Evolutionary conservation across 1,284 basidiomycete species (phyloP), one percentile per base, ranked within the genome.

Genomic region (Fereydounia khargensis): DNA sequence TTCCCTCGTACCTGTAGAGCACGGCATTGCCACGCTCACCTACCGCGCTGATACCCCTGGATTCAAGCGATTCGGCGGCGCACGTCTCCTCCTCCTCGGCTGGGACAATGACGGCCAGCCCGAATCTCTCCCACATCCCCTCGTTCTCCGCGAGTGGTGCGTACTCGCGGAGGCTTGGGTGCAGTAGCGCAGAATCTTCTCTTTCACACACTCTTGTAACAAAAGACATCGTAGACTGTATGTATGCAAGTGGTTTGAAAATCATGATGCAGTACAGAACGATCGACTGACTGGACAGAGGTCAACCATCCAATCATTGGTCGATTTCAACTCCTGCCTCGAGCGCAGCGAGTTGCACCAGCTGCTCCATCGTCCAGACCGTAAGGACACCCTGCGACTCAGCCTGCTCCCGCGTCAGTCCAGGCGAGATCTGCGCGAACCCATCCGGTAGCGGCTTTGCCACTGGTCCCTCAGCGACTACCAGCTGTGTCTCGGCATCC

Each of bases 301-400:
- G 16, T 8, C 25, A n/a, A 9, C 25, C 25, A 9, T 8, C 25
- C 9, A 28, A 28, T 8, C 25, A n/a, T n/a, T n/a, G n/a, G n/a
- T n/a, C n/a, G n/a, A n/a, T n/a, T n/a, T n/a, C n/a, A n/a, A n/a
- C n/a, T n/a, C n/a, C n/a, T n/a, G n/a, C n/a, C n/a, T n/a, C n/a
- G n/a, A n/a, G n/a, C n/a, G n/a, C n/a, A 32, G 31, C 31, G 31
- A 28, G 8, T 17, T 31, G 39, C 5, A 52, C 24, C 17, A 55
- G 36, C 18, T 49, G 40, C 7, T 39, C 27, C 44, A 55, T 49
- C 10, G 18, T 39, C 52, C 52, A 55, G 13, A 55, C 17, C 11
- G 21, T 34, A 16, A 55, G 28, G 19, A 49, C n/a, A 19, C 47
- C 41, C 22, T 16, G 9, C 22, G 27, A 16, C 6, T 43, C 23